Conservation (phyloP, 805 yeast genomes). For the Sungouiozyma ichnusensis region DNA sequence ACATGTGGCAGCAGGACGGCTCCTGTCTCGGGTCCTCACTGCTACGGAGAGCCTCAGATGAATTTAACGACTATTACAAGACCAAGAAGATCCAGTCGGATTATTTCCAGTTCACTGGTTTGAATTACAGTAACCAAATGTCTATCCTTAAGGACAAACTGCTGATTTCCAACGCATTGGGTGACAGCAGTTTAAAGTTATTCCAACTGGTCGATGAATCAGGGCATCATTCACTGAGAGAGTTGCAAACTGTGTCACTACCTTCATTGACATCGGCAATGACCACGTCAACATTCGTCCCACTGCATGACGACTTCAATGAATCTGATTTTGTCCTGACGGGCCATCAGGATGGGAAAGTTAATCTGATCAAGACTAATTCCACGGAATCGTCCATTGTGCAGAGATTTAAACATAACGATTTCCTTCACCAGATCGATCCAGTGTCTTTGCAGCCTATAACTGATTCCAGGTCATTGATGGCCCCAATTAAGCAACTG, state of each 20-base stretch:
- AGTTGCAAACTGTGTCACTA: constrained; percentile 17
- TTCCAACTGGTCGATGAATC: constrained; percentile 5
- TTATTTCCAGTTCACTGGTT: constrained; percentile 13
- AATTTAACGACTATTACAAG: constrained; percentile 20
- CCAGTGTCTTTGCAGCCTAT: not conserved
- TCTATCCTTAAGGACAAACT: constrained; percentile 10
- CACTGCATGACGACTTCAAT: constrained; percentile 4
- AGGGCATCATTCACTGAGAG: constrained; percentile 7
- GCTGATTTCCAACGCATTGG: constrained; percentile 11
- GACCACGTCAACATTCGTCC: constrained; percentile 1
- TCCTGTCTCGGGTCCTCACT: constrained; percentile 15
- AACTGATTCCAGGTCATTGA: not conserved
- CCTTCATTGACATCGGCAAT: constrained; percentile 18
- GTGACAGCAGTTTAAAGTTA: constrained; percentile 13
- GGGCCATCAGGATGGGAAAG: constrained; percentile 69
- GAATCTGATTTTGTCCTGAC: constrained; percentile 35
- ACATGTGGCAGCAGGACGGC: constrained; percentile 16
- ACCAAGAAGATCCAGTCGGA: constrained; percentile 20
- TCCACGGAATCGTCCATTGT: constrained; percentile 58
- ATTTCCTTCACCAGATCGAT: constrained; percentile 12
- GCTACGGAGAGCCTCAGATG: constrained; percentile 21
- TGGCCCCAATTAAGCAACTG: constrained; percentile 13
- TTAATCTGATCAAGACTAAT: constrained; percentile 53
- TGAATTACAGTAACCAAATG: constrained; percentile 3
- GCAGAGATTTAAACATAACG: constrained; percentile 68